phyloP scores from a whole-genome alignment of 106 monocot species.

The Allium sativum region DNA sequence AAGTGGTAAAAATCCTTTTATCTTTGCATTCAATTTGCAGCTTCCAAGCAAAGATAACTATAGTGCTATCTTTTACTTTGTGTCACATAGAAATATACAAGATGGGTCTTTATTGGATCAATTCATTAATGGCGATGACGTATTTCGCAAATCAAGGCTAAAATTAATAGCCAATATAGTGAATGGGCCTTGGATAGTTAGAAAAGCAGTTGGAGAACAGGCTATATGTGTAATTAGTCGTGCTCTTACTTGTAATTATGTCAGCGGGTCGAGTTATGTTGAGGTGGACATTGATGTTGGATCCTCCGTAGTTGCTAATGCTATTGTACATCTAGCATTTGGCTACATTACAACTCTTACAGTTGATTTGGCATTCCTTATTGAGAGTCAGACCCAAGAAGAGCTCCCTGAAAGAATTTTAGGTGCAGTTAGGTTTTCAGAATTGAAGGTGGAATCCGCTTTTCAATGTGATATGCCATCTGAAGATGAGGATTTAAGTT shows the following conservation, averaged over 20 bases:
- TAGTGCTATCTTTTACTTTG: constrained; percentile 76
- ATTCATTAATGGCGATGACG: constrained; percentile 81
- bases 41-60: constrained; percentile 76
- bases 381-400: constrained; percentile 68
- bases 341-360: constrained; percentile 71
- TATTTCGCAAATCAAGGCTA: constrained; percentile 81
- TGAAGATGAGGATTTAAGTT: constrained; percentile 27
- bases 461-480: constrained; percentile 33
- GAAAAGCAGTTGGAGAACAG: constrained; percentile 91
- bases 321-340: constrained; percentile 93
- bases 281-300: constrained; percentile 94
- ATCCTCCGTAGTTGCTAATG: constrained; percentile 80
- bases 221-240: constrained; percentile 80
- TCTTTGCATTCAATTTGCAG: constrained; percentile 92
- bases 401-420: constrained; percentile 89
- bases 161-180: constrained; percentile 95
- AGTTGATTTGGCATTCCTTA: constrained; percentile 87
- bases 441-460: constrained; percentile 62
- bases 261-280: constrained; percentile 45
- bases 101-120: constrained; percentile 70
- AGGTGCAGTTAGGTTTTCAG: constrained; percentile 83
- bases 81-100: constrained; percentile 37
- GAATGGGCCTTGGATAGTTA: constrained; percentile 90
- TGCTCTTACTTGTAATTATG: constrained; percentile 79
- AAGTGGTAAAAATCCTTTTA: constrained; percentile 43